Base-by-base conservation (phyloP, 2,329 filamentous ascomycete species). In the Pestalotiopsis sp. region DNA sequence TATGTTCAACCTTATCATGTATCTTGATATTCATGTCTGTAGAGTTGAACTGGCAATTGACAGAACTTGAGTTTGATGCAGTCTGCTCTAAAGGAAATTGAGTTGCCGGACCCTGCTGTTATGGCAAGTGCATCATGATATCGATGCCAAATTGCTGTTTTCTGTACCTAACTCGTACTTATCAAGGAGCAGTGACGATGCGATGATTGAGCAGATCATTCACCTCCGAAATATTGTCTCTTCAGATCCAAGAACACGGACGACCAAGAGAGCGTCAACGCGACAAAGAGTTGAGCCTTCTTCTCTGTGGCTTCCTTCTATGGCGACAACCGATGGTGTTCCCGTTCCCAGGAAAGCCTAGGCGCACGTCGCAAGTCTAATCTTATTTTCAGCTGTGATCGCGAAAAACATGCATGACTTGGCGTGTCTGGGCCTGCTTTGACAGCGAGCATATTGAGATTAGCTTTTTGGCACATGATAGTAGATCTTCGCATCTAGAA, bases 381-480 rank as follows among this genome's bases (percentile, higher is more conserved):
- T 62, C 31, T 62, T 62, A 62, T 62, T 62, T 62, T 62, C 59
- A 62, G 59, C 59, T 62, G 59, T 11, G 14, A 20, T 12, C 3
- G 25, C 9, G 45, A 23, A 52, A 6, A 52, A 52, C 45, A 52
- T n/a, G 45, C 31, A 39, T 20, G 27, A 12, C 59, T 62, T 62
- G 59, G 59, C 59, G 59, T 20, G 31, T 20, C 25, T 36, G 36
- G 31, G n/a, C 36, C 38, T 36, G 59, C n/a, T 27, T 59, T 59
- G 27, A 59, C 45, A 52, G 45, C 45, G 17, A 49, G n/a, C 41
- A 49, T n/a, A 49, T 49, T 49, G 41, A 36, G 31, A 36, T 23
- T 27, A 27, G 20, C 55, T 58, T n/a, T 27, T 52, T 23, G 17
- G 45, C 45, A 52, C 45, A 52, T 52, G 45, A 49, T 49, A n/a